Evolutionary conservation across 805 yeast genomes (phyloP).

Genomic region (Lipomyces yamanashiensis): DNA sequence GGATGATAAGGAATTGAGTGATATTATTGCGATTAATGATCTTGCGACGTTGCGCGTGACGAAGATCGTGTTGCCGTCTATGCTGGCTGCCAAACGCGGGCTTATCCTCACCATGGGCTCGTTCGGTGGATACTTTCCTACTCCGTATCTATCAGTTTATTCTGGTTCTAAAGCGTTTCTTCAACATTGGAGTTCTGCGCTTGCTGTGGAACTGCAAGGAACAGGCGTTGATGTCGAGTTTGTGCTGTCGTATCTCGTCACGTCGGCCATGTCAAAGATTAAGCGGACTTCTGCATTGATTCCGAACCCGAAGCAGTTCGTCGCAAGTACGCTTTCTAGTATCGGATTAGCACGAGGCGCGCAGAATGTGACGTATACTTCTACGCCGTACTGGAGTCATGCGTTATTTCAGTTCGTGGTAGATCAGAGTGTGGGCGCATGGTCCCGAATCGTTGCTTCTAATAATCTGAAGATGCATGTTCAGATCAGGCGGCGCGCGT

Average conservation of each 20-base stretch:
- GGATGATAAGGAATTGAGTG: slow-evolving; percentile 68
- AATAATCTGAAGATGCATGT: slow-evolving; percentile 78
- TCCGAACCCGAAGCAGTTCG: slow-evolving; percentile 84
- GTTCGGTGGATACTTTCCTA: slow-evolving; percentile 91
- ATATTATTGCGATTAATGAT: slow-evolving; percentile 84
- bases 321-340: slow-evolving; percentile 65
- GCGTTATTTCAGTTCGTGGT: slow-evolving; percentile 62
- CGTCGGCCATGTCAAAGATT: slow-evolving; percentile 95
- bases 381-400: slow-evolving; percentile 91
- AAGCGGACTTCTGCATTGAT: slow-evolving; percentile 72
- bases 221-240: slow-evolving; percentile 82
- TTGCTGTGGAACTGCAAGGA: slow-evolving; percentile 79
- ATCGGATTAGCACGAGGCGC: slow-evolving; percentile 91
- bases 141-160: slow-evolving; percentile 90
- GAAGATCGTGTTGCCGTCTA: slow-evolving; percentile 73
- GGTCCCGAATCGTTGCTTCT: slow-evolving; percentile 67
- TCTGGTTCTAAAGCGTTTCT: slow-evolving; percentile 95
- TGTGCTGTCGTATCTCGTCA: slow-evolving; percentile 83
- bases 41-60: slow-evolving; percentile 84
- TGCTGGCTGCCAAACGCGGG: slow-evolving; percentile 54
- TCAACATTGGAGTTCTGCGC: slow-evolving; percentile 88
- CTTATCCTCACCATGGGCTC: slow-evolving; percentile 94
- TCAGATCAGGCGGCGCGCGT: slow-evolving; percentile 79
- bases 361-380: slow-evolving; percentile 75
- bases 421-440: slow-evolving; percentile 81